These are phyloP conservation scores for Entomortierella beljakovae DNA, from an alignment of 192 early-diverging fungal species.

Conservation along the genomic window DNA sequence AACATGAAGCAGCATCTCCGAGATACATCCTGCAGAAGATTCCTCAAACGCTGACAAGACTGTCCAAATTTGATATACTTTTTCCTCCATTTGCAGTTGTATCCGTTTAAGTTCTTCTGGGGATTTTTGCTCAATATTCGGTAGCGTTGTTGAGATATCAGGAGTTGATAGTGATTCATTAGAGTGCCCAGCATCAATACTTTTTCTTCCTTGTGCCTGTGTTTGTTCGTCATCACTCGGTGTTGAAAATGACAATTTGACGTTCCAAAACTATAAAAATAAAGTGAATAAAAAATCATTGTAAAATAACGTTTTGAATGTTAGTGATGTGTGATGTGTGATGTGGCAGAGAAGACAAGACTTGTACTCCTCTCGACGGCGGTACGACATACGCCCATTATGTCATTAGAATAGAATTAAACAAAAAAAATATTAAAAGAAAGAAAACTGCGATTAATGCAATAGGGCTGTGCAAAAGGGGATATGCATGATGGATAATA, in stretches of 20 bases:
- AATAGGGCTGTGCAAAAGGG: conserved; percentile 13
- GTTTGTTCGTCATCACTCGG: conserved; percentile 21
- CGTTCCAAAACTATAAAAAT: conserved; percentile 70
- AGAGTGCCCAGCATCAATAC: not conserved
- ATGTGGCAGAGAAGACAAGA: too few species aligned
- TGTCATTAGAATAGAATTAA: not conserved
- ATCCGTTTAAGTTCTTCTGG: conserved; percentile 63
- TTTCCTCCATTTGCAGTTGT: conserved; percentile 85
- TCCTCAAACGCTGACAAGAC: conserved; percentile 97
- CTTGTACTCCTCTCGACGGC: not conserved
- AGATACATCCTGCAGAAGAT: conserved; percentile 95
- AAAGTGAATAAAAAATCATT: not conserved
- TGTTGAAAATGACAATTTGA: conserved; percentile 58
- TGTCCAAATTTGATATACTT: conserved; percentile 89
- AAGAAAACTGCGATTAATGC: not conserved
- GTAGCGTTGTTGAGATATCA: not conserved
- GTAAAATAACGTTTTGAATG: not conserved
- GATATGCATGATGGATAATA: not conserved
- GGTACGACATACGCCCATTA: not conserved
- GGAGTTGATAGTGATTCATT: not conserved
- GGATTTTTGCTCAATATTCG: conserved; percentile 34
- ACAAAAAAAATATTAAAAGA: not conserved
- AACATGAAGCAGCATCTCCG: conserved; percentile 93
- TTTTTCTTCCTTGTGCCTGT: not conserved
- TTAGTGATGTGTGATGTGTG: too few species aligned